phyloP scores from a whole-genome alignment of 2,329 filamentous ascomycete species.

The Diaporthe sp. region DNA sequence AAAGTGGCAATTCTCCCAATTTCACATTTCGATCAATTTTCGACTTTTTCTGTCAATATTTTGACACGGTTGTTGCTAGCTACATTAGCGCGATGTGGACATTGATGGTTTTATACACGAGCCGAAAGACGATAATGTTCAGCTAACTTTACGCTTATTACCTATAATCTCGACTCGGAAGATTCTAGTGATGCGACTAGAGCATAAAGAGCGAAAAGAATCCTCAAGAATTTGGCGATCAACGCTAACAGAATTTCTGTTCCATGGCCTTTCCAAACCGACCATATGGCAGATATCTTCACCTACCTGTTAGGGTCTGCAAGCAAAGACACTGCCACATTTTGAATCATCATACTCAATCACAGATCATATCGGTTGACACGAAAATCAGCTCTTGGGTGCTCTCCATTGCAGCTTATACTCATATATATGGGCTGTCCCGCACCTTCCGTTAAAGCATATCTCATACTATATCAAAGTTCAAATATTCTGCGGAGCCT shows the following conservation, averaged over 20 bases:
- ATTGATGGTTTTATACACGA: neutral
- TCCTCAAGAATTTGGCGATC: too few relatives aligned
- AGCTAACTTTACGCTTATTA: neutral
- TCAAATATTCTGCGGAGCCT: neutral
- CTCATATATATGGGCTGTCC: neutral
- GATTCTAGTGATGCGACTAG: too few relatives aligned
- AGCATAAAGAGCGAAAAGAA: too few relatives aligned
- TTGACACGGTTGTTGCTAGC: neutral
- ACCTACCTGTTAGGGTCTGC: too few relatives aligned
- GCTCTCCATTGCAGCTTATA: neutral
- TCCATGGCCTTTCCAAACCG: too few relatives aligned
- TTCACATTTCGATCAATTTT: neutral
- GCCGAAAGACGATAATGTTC: neutral
- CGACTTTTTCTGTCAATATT: neutral
- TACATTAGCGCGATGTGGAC: neutral
- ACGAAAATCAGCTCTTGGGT: neutral
- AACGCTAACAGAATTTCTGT: too few relatives aligned
- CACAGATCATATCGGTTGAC: too few relatives aligned
- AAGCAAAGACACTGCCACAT: too few relatives aligned
- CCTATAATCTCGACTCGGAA: neutral
- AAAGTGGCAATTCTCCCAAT: neutral
- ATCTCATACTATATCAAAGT: neutral
- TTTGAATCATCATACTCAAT: too few relatives aligned
- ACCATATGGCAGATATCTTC: too few relatives aligned
- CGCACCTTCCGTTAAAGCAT: neutral